Percentiles rank a stretch among this genome's conserved stretches.
Conservation (phyloP, 345 rosid species). For the Salix dunnii region DNA sequence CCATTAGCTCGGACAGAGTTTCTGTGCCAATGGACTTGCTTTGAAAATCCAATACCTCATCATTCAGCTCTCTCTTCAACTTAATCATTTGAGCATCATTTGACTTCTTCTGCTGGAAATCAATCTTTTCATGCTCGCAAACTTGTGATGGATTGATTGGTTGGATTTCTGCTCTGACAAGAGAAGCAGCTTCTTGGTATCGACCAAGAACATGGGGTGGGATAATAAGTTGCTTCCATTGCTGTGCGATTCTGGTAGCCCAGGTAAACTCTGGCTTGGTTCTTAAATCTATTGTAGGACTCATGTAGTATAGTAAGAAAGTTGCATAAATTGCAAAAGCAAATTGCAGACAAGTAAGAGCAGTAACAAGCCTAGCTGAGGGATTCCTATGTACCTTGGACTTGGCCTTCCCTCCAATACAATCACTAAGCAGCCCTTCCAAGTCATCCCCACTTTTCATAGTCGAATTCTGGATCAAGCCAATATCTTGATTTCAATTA, state of each 20-base stretch:
- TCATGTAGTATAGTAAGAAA: slow-evolving; percentile 80
- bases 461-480: slow-evolving; percentile 49
- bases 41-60: slow-evolving; percentile 62
- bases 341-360: slow-evolving; percentile 73
- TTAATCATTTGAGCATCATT: slow-evolving; percentile 69
- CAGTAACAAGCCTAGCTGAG: slow-evolving; percentile 63
- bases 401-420: slow-evolving; percentile 50
- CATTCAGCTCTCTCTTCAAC: slow-evolving; percentile 67
- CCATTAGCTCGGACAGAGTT: slow-evolving; percentile 63
- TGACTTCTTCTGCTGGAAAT: slow-evolving; percentile 86
- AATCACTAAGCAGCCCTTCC: slow-evolving; percentile 71
- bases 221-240: slow-evolving; percentile 65
- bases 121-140: slow-evolving; percentile 87
- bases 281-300: slow-evolving; percentile 70
- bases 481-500: slow-evolving; percentile 43
- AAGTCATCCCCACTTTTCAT: slow-evolving; percentile 63
- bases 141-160: slow-evolving; percentile 44
- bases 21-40: slow-evolving; percentile 58
- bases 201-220: slow-evolving; percentile 60
- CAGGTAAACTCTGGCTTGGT: slow-evolving; percentile 82
- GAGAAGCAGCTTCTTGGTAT: slow-evolving; percentile 56
- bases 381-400: slow-evolving; percentile 25
- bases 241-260: slow-evolving; percentile 77
- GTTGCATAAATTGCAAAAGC: slow-evolving; percentile 90
- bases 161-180: slow-evolving; percentile 27